Evolutionary conservation across 768 basidiomycete genomes (phyloP), one percentile per base, ranked within the genome.

Genomic region (Botryobasidium botryosum): DNA sequence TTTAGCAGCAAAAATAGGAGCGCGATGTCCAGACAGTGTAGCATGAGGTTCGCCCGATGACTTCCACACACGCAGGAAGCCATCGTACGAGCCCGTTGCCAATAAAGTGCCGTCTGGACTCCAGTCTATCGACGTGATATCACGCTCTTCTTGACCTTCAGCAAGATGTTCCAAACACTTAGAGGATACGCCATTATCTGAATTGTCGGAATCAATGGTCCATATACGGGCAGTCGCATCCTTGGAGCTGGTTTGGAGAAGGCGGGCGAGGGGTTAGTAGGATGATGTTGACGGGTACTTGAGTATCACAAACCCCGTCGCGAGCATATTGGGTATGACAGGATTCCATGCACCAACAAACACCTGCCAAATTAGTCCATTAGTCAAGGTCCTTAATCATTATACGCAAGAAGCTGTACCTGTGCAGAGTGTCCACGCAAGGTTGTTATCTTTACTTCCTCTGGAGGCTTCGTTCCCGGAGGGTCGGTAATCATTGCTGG

Each of bases 331-430:
- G 25, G 63, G 64, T 27, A 68, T 63, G 29, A 61, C 64, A 10
- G 84, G 82, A 59, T 82, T 86, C 68, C 80, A 87, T 3, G 77
- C 72, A 45, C 80, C 81, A 5, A 81, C 75, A 44, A 85, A 87
- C 5, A 87, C 79, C 82, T 85, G 45, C n/a, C n/a, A n/a, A n/a
- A n/a, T n/a, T n/a, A n/a, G n/a, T n/a, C n/a, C n/a, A n/a, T n/a
- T n/a, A n/a, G n/a, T n/a, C n/a, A n/a, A n/a, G n/a, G n/a, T n/a
- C n/a, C n/a, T n/a, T n/a, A n/a, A n/a, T n/a, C n/a, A n/a, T n/a
- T n/a, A n/a, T n/a, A n/a, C n/a, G n/a, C n/a, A n/a, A n/a, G n/a
- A n/a, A n/a, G n/a, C n/a, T n/a, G n/a, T n/a, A n/a, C n/a, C n/a
- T n/a, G n/a, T n/a, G n/a, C n/a, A n/a, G n/a, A n/a, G n/a, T n/a